These are phyloP conservation scores for Termitomyces sp. DNA, from an alignment of 1,284 basidiomycete species.

Conservation along the genomic window DNA sequence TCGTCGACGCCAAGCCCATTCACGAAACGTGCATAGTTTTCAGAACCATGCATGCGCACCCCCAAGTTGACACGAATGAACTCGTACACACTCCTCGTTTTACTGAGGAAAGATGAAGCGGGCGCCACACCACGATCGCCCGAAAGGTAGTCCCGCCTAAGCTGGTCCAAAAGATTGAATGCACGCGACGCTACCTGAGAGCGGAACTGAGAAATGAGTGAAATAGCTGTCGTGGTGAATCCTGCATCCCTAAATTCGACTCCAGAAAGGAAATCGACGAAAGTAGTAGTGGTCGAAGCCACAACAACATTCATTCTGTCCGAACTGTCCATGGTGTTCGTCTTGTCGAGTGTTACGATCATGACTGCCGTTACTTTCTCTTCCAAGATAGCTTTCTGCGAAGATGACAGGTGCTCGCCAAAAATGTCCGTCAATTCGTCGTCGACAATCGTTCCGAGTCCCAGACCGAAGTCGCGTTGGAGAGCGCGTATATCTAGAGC, in stretches of 20 bases:
- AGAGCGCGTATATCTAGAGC: constrained; percentile 75
- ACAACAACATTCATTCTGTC: constrained; percentile 62
- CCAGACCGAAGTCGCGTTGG: constrained; percentile 54
- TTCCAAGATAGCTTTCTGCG: constrained; percentile 29
- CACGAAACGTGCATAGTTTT: constrained; percentile 55
- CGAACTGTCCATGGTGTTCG: constrained; percentile 65
- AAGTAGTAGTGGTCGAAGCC: constrained; percentile 49
- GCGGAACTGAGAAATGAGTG: constrained; percentile 48
- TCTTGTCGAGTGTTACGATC: constrained; percentile 54
- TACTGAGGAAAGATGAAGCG: constrained; percentile 57
- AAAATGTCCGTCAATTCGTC: constrained; percentile 49
- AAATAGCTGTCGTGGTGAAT: constrained; percentile 26
- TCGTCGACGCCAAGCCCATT: constrained; percentile 55
- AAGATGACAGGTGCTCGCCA: constrained; percentile 31
- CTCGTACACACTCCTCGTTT: constrained; percentile 64
- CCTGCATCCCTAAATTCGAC: constrained; percentile 19
- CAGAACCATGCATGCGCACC: constrained; percentile 68
- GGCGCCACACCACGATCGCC: constrained; percentile 54
- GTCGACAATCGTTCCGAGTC: constrained; percentile 42
- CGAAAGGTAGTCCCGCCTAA: constrained; percentile 51
- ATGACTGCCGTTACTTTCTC: constrained; percentile 37
- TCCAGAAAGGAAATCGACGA: constrained; percentile 51
- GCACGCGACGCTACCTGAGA: constrained; percentile 43
- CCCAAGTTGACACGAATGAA: constrained; percentile 64
- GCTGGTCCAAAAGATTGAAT: constrained; percentile 39